These are phyloP conservation scores for Protomyces macrosporus DNA, from an alignment of 1,139 yeast species.

Conservation along the genomic window DNA sequence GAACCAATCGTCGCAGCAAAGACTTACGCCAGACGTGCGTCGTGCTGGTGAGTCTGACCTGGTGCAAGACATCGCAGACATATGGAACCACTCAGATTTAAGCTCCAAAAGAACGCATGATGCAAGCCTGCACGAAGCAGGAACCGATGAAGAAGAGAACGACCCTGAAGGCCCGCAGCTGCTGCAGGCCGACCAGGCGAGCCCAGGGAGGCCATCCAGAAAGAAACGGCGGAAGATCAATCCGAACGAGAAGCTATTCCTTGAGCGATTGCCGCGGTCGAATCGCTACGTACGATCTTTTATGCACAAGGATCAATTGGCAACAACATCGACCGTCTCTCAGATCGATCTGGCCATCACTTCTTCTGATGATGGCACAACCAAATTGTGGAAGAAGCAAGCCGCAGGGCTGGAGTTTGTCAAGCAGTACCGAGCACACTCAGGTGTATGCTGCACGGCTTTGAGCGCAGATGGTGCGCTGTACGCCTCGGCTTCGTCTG, in stretches of 20 bases:
- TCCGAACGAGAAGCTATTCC: conserved; percentile 5
- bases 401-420: conserved; percentile 39
- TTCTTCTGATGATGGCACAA: conserved; percentile 43
- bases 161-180: conserved; percentile 32
- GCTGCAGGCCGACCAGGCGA: conserved; percentile 15
- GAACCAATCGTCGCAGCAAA: no score
- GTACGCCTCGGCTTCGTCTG: conserved; percentile 38
- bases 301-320: conserved; percentile 36
- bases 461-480: conserved; percentile 36
- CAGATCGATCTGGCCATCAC: conserved; percentile 37
- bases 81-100: no score
- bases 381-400: conserved; percentile 44
- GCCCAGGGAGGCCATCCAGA: background rate
- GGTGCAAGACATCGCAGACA: no score
- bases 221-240: conserved; percentile 6
- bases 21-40: no score
- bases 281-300: conserved; percentile 37
- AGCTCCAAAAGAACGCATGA: no score
- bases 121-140: background rate
- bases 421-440: conserved; percentile 42
- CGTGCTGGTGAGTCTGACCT: no score
- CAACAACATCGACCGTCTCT: conserved; percentile 30
- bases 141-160: conserved; percentile 28
- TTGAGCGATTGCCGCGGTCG: conserved; percentile 33
- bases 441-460: conserved; percentile 31